phyloP scores from a whole-genome alignment of 2,329 filamentous ascomycete species.

The Stemphylium vesicarium region DNA sequence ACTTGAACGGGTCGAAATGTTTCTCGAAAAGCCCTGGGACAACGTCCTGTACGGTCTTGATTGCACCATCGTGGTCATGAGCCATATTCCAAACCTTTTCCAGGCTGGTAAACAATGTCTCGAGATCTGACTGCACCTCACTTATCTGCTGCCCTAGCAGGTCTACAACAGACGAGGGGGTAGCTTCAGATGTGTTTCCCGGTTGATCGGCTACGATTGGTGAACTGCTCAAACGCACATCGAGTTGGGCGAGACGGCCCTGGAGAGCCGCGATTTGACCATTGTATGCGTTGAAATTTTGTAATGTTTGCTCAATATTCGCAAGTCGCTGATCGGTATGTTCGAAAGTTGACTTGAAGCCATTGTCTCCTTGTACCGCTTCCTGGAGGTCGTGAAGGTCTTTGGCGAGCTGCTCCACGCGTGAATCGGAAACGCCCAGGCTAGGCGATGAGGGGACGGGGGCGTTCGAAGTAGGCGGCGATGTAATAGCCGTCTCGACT shows the following conservation, averaged over 20 bases:
- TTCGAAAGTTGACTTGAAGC: not conserved
- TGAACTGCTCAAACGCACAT: not conserved
- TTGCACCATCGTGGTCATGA: not conserved
- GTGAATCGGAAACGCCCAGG: not conserved
- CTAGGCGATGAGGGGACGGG: not conserved
- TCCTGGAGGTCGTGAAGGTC: not conserved
- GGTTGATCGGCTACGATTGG: too few species aligned
- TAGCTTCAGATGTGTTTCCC: not conserved
- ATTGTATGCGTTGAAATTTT: not conserved
- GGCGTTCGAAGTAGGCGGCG: too few species aligned
- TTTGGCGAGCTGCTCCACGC: not conserved
- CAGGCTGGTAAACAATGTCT: not conserved
- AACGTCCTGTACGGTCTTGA: not conserved
- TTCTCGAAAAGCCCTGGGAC: slow-evolving; percentile 12
- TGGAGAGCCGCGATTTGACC: not conserved
- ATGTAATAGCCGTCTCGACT: too few species aligned
- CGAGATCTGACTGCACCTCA: not conserved
- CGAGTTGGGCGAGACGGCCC: not conserved
- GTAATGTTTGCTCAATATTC: not conserved
- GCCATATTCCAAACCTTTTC: not conserved
- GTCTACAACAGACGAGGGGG: not conserved
- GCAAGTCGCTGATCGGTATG: not conserved
- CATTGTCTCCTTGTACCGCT: not conserved
- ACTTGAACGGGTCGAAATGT: slow-evolving; percentile 17
- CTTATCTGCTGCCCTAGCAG: not conserved